phyloP scores from a whole-genome alignment of 805 yeast genomes.

The Pichia membranifaciens region DNA sequence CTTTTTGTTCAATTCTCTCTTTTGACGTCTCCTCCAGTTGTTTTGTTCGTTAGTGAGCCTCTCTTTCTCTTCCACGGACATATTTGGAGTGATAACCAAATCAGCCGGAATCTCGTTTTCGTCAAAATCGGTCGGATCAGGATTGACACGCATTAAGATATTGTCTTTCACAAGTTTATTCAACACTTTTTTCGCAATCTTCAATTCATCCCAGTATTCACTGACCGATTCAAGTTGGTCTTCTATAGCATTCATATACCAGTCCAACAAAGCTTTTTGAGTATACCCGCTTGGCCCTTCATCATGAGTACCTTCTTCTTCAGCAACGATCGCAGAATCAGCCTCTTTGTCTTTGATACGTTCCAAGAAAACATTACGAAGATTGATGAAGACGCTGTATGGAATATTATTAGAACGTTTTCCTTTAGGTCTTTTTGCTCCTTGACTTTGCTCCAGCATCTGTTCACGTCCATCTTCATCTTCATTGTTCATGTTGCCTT shows the following conservation, averaged over 20 bases:
- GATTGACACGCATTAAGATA: constrained; percentile 62
- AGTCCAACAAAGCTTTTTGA: constrained; percentile 63
- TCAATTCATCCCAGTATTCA: constrained; percentile 65
- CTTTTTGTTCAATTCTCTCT: constrained; percentile 24
- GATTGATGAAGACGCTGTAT: constrained; percentile 79
- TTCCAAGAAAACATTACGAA: constrained; percentile 73
- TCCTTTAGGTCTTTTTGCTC: constrained; percentile 19
- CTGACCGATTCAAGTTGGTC: constrained; percentile 62
- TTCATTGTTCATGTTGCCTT: not conserved
- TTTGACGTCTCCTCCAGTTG: constrained; percentile 18
- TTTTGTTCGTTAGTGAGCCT: constrained; percentile 14
- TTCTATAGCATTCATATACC: constrained; percentile 74
- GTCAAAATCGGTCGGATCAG: constrained; percentile 32
- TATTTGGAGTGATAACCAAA: constrained; percentile 18
- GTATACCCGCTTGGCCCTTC: constrained; percentile 52
- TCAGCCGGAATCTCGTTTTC: constrained; percentile 34
- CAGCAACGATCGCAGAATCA: constrained; percentile 49
- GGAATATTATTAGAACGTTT: constrained; percentile 42
- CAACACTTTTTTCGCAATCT: constrained; percentile 71
- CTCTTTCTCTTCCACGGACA: constrained; percentile 21
- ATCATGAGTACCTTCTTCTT: constrained; percentile 29
- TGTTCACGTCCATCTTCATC: constrained; percentile 10
- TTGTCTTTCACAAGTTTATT: constrained; percentile 79
- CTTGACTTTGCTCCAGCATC: constrained; percentile 7
- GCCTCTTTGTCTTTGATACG: constrained; percentile 33